Conservation (phyloP, 768 basidiomycete genomes). For the Grammothele lineata region DNA sequence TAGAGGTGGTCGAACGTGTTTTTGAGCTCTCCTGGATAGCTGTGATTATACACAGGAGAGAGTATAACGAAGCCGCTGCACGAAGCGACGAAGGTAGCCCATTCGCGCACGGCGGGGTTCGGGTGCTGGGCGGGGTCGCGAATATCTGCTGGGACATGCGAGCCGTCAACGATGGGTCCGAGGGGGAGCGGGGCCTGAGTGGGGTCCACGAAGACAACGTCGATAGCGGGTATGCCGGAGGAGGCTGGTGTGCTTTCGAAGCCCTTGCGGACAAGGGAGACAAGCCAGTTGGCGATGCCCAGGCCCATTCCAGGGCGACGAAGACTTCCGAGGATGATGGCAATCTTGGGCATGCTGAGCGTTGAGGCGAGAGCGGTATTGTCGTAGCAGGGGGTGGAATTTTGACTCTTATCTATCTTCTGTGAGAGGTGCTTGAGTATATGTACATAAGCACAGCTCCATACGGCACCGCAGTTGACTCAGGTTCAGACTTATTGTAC, state of each 20-base stretch:
- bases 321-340: slow-evolving; percentile 22
- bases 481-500: too few relatives aligned
- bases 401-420: too few relatives aligned
- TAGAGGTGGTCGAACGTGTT: slow-evolving; percentile 37
- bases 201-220: slow-evolving; percentile 24
- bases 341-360: slow-evolving; percentile 18
- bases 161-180: slow-evolving; percentile 25
- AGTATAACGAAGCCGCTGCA: slow-evolving; percentile 33
- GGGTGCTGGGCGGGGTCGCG: slow-evolving; percentile 24
- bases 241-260: slow-evolving; percentile 6
- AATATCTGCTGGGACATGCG: slow-evolving; percentile 25
- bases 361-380: background rate
- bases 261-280: slow-evolving; percentile 11
- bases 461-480: too few relatives aligned
- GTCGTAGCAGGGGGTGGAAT: too few relatives aligned
- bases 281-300: slow-evolving; percentile 23
- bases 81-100: slow-evolving; percentile 26
- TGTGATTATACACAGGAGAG: slow-evolving; percentile 39
- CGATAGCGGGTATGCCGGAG: background rate
- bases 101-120: slow-evolving; percentile 25
- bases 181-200: slow-evolving; percentile 24
- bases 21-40: slow-evolving; percentile 35
- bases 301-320: slow-evolving; percentile 20
- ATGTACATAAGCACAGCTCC: background rate
- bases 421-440: background rate